phyloP scores from a whole-genome alignment of 139 green algal species.

The Chlamydomonas sp. region DNA sequence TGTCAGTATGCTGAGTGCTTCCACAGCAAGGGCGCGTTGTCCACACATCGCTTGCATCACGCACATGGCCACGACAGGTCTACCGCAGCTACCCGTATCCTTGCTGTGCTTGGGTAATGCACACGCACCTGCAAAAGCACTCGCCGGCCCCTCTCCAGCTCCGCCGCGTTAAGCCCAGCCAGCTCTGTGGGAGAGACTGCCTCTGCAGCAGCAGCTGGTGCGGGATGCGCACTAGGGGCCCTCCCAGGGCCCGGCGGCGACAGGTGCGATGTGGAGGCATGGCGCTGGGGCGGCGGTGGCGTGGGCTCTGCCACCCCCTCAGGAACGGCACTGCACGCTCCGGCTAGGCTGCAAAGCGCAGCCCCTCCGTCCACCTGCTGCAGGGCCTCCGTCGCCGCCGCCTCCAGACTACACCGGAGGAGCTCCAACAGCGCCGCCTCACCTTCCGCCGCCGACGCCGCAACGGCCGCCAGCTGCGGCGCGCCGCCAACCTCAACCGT shows the following conservation, averaged over 20 bases:
- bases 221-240: no score
- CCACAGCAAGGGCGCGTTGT: no score
- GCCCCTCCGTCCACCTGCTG: not conserved
- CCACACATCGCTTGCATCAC: not conserved
- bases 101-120: not conserved
- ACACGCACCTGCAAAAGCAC: slow-evolving; percentile 20
- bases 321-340: not conserved
- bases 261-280: no score
- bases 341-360: not conserved
- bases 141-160: slow-evolving; percentile 16
- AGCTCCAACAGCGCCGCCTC: not conserved
- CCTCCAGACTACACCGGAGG: not conserved
- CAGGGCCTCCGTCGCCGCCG: not conserved
- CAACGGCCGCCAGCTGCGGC: not conserved
- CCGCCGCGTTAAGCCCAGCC: not conserved
- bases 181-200: not conserved
- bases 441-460: not conserved
- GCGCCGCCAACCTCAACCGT: not conserved
- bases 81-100: not conserved
- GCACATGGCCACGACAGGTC: not conserved
- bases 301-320: not conserved
- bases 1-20: no score
- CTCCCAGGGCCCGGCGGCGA: no score
- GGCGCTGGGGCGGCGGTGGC: no score
- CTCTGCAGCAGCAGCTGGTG: not conserved